Conservation (phyloP, 495 filamentous ascomycete species). For the Trichoderma asperelloides region DNA sequence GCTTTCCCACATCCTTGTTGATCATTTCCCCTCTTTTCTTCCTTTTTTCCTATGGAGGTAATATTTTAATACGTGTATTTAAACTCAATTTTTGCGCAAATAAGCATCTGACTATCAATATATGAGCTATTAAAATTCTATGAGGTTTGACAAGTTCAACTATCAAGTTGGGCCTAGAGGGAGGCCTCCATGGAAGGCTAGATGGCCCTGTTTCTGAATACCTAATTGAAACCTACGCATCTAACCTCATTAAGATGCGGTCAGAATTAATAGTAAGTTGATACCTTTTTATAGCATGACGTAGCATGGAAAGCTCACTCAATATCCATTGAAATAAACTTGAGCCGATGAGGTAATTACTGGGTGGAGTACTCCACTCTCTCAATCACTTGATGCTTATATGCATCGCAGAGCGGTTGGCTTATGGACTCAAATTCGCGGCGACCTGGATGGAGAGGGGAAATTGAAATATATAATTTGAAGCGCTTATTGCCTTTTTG, state of each 20-base stretch:
- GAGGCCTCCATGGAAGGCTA: neutral
- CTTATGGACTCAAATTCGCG: too few species aligned
- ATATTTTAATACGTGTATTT: neutral
- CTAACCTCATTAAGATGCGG: neutral
- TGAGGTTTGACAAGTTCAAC: neutral
- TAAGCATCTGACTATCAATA: neutral
- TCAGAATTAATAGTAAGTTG: too few species aligned
- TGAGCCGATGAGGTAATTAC: too few species aligned
- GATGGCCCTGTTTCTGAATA: neutral
- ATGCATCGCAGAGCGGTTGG: too few species aligned
- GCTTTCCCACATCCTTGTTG: neutral
- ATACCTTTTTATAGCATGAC: too few species aligned
- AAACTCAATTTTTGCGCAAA: neutral
- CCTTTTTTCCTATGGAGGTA: neutral
- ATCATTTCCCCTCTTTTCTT: neutral
- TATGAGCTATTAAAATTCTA: neutral
- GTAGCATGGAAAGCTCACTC: too few species aligned
- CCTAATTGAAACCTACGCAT: neutral
- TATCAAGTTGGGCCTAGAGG: neutral
- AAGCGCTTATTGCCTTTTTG: too few species aligned
- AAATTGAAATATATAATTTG: too few species aligned
- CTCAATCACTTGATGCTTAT: too few species aligned
- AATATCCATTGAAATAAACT: too few species aligned
- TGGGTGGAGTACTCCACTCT: too few species aligned
- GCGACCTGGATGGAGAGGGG: too few species aligned